Evolutionary conservation across 495 filamentous ascomycete species (phyloP).

Genomic region (Aeminium ludgeri): DNA sequence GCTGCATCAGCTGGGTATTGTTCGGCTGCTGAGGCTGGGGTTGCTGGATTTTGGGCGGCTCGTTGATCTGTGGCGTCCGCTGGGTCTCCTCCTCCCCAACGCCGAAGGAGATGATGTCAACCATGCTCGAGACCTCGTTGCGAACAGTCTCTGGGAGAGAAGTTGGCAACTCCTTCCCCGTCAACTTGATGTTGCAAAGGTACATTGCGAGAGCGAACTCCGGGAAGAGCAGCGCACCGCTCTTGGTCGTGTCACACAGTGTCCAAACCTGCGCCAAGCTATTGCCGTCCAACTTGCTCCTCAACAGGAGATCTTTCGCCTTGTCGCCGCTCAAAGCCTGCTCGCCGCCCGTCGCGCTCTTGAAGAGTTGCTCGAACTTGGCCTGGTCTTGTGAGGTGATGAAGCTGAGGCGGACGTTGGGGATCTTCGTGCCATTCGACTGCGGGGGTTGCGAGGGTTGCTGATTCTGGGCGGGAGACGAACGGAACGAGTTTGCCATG

Average conservation of each 20-base stretch:
- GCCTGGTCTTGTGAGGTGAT: constrained; percentile 91
- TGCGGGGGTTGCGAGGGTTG: constrained; percentile 36
- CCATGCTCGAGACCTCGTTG: constrained; percentile 99
- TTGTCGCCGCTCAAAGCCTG: constrained; percentile 83
- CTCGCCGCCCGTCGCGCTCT: constrained; percentile 76
- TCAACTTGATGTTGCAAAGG: constrained; percentile 83
- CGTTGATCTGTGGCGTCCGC: constrained; percentile 40
- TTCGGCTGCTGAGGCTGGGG: constrained; percentile 65
- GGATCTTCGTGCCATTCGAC: constrained; percentile 49
- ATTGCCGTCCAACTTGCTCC: constrained; percentile 70
- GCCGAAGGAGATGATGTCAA: constrained; percentile 96
- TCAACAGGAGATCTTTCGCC: constrained; percentile 69
- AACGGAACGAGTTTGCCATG: constrained; percentile 71
- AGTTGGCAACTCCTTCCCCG: constrained; percentile 63
- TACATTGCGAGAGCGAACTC: constrained; percentile 99
- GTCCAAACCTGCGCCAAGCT: constrained; percentile 83
- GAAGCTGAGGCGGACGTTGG: constrained; percentile 89
- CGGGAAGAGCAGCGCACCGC: constrained; percentile 89
- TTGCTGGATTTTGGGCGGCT: constrained; percentile 54
- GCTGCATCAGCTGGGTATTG: constrained; percentile 59
- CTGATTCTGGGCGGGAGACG: constrained; percentile 29
- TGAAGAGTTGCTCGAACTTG: constrained; percentile 96
- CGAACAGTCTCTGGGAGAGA: constrained; percentile 65
- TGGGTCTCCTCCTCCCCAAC: constrained; percentile 48
- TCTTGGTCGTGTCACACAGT: constrained; percentile 91